phyloP scores from a whole-genome alignment of 495 filamentous ascomycete genomes.

The Hyaloscypha bicolor region DNA sequence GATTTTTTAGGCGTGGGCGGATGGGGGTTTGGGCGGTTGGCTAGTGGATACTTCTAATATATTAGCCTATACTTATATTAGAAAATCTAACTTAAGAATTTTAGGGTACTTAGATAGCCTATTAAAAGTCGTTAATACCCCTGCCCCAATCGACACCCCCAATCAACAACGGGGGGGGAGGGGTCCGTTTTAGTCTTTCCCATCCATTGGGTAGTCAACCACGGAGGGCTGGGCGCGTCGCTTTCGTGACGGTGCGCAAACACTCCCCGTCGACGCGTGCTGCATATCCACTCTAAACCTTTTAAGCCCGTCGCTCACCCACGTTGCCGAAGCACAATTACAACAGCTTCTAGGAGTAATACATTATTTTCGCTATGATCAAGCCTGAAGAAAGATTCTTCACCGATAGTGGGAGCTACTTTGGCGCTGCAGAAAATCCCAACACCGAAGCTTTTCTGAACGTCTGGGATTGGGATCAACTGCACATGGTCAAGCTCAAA shows the following conservation, averaged over 20 bases:
- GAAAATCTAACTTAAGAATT: too few relatives aligned
- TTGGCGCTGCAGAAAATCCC: conserved; percentile 5
- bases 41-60: too few relatives aligned
- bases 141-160: too few relatives aligned
- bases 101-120: too few relatives aligned
- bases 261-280: background rate
- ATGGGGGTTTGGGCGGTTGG: too few relatives aligned
- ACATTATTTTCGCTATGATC: conserved; percentile 4
- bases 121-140: too few relatives aligned
- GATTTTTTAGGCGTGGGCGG: too few relatives aligned
- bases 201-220: conserved; percentile 2
- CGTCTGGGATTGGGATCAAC: conserved; percentile 8
- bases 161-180: too few relatives aligned
- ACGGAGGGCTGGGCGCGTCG: background rate
- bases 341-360: conserved; percentile 5
- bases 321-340: conserved; percentile 4
- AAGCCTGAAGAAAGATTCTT: conserved; percentile 3
- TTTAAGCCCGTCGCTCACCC: conserved; percentile 9
- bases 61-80: too few relatives aligned
- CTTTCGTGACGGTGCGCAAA: background rate
- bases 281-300: background rate
- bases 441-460: conserved; percentile 10
- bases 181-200: conserved; percentile 1
- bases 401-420: background rate
- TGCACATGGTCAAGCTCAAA: conserved; percentile 11